Base-by-base conservation (phyloP, 2,329 filamentous ascomycete species). In the Onygenales sp. region DNA sequence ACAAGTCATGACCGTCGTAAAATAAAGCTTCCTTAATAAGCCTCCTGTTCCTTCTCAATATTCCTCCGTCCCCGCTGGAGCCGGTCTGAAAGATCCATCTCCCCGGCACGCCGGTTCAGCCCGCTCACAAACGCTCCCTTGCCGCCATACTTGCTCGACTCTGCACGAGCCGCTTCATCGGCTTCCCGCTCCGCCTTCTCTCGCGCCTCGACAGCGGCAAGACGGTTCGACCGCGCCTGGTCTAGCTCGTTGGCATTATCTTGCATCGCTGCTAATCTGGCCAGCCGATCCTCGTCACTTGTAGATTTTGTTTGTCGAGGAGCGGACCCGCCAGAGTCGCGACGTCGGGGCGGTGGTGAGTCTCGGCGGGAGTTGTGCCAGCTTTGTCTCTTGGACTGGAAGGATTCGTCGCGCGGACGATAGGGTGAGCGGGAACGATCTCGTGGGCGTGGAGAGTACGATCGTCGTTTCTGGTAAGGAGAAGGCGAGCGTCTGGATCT, bases 191-290 rank as follows among this genome's bases (percentile, higher is more conserved):
- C 80, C 6, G 72, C 73, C 44, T 78, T 77, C 59, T 93, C 88
- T 54, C 76, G 77, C 59, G 82, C 80, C 39, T 82, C 85, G 13
- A 89, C 69, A 1, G 80, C 80, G 0, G 80, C 80, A 6, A 93
- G 71, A 17, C 88, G 79, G 54, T 78, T 77, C 58, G 81, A 78
- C 33, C 88, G 82, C 59, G 86, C 82, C 17, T 74, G 66, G 60
- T 91, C 86, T 35, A 93, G 73, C 5, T 85, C 80, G 1, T 78
- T 78, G 5, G 85, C 85, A 31, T 82, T 82, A 17, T 79, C 76
- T 66, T 87, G 85, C 85, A 89, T 89, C 2, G 81, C 83, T 9
- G 83, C 84, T 31, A 89, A 68, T 65, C 82, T 86, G 21, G 79
- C 78, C 10, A 83, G 82, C n/a, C 78, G 76, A 17, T 78, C 78